Base-by-base conservation (phyloP, 352 stramenopile species). In the Phytophthora idaei region DNA sequence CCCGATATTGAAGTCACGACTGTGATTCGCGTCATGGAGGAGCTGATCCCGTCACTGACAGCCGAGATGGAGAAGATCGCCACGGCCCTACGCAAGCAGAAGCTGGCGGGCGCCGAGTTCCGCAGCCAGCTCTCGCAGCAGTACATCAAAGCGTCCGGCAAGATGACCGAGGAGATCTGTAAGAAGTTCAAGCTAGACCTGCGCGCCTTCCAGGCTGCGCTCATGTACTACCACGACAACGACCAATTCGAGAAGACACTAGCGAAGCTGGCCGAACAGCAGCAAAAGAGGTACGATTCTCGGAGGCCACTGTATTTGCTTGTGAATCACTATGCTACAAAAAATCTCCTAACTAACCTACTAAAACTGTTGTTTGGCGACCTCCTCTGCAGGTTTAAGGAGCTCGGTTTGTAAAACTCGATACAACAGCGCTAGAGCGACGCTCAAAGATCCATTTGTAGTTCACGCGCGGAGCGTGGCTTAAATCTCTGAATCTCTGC, bases 141-240 rank as follows among this genome's bases (percentile, higher is more conserved):
- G 46, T 94, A 94, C 67, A 59, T 93, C 32, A 79, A 84, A 53
- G 78, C 78, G 17, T 92, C 87, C 21, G 78, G 80, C 17, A 78
- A 80, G 46, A 72, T 81, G 45, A 93, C 83, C 3, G 76, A 84
- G 41, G 51, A 78, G 54, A 71, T 92, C 34, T 92, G 83, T 53
- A 54, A 37, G 9, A 74, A 80, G 49, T 67, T 66, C 48, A 67
- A 87, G 53, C 54, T 94, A 15, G 78, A 93, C 41, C n/a, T 93
- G 64, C 71, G 72, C 50, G 74, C 80, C 44, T 93, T 94, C 52
- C 87, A 93, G 51, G 68, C 74, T 47, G 87, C 87, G 50, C 81
- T 94, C 34, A 74, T 93, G 60, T 92, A 81, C 55, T 94, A 89
- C 73, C 81, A 94, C 68, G 84, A 94, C 62, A 75, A 94, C 58